Base-by-base conservation (phyloP, 2,329 filamentous ascomycete species). In the Curvularia hawaiiensis region DNA sequence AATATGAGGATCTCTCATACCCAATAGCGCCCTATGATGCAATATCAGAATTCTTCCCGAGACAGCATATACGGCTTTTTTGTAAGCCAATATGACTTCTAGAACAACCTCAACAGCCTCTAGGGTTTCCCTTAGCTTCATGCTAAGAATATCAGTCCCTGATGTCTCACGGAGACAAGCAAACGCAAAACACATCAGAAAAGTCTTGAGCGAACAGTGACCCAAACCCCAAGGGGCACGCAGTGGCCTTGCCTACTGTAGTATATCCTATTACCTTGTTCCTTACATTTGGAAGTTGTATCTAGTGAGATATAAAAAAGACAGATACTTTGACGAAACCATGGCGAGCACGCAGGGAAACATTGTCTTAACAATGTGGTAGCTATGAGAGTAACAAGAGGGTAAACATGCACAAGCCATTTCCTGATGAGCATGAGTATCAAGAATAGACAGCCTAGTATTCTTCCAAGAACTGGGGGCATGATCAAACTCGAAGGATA, bases 281-380 rank as follows among this genome's bases (percentile, higher is more conserved):
- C 12, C 30, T 31, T 31, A 3, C 10, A 24, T 12, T 9, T 31
- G 9, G 30, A 31, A 9, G 9, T 28, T 31, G 11, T 24, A 24
- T 4, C 22, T 24, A 24, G 4, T 24, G 22, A 24, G 4, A 24
- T 3, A 24, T 2, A 24, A 24, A 24, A 24, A 4, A 24, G 4
- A 24, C n/a, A 24, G 4, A 14, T 11, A 31, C 30, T 31, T 11
- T 11, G 8, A 70, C 63, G 3, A 63, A 63, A 1, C 65, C 67
- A 1, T 62, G 56, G 16, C 62, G 61, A 20, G 57, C 50, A 16
- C 66, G 69, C 47, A 54, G 33, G 63, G 67, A 2, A 44, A 60
- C 28, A 61, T 58, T 22, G 55, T 68, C n/a, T 65, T 62, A 11
- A 43, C 63, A 12, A 56, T 56, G 10, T 62, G 66, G n/a, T 68